Evolutionary conservation across 164 flowering plant species (phyloP), one percentile per base, ranked within the genome.

Genomic region (Santalum album): DNA sequence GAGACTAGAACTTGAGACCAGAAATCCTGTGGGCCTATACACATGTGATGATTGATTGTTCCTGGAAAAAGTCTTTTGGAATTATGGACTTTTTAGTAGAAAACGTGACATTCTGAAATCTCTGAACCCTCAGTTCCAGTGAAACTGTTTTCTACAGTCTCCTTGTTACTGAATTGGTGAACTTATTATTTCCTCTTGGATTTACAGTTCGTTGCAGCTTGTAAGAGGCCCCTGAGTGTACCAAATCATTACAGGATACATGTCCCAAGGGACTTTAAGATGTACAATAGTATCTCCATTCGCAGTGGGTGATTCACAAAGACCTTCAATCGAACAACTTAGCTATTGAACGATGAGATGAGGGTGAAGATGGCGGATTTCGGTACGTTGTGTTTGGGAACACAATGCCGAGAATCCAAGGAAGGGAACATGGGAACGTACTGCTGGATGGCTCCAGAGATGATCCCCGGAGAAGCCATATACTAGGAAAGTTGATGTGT

Each of bases 361-460:
- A 56, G 85, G 42, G 95, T 87, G 21, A 91, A 91, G 71, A 95
- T 91, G 9, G 98, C 90, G 25, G 98, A 91, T 74, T 91, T 91
- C 63, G 98, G 98, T 3, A 88, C 90, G 6, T 86, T 96, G 0
- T 88, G 98, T 61, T 68, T 86, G 39, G 98, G 87, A 56, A 84
- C 96, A 6, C 88, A 84, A 53, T 78, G 87, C 63, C 75, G 38
- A 25, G 81, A 76, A 49, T 51, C 84, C 7, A 86, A 86, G n/a
- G n/a, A n/a, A 61, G 98, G 92, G 12, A 80, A 85, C 69, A 83
- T 69, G 83, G 96, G 98, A 56, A 91, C 98, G 38, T 91, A 91
- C 45, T 86, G 98, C 3, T 91, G 98, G 98, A 91, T 91, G 98
- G 96, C 98, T 1, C 98, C 98, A 0, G 98, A 91, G 70, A 91